Percentiles rank a stretch among this genome's conserved stretches.
Conservation (phyloP, 305 asterid species). For the Fraxinus greggii region DNA sequence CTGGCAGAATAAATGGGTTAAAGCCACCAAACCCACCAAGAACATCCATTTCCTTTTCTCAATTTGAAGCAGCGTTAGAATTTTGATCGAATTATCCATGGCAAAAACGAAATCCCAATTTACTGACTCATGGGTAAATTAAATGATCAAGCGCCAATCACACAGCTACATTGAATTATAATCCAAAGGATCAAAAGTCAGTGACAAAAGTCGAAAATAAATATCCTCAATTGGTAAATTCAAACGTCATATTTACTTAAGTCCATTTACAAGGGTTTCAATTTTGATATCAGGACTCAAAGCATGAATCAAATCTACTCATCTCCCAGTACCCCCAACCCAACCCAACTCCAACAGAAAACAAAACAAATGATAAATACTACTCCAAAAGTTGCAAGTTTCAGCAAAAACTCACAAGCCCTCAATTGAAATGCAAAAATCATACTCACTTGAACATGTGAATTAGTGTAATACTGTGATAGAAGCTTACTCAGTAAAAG, state of each 20-base stretch:
- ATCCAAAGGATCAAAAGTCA: slow-evolving; percentile 2
- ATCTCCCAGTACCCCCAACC: slow-evolving; percentile 1
- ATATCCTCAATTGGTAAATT: background rate
- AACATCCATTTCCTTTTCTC: slow-evolving; percentile 76
- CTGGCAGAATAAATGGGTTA: slow-evolving; percentile 73
- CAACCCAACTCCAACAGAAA: background rate
- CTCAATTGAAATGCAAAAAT: background rate
- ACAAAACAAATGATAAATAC: background rate
- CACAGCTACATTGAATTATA: slow-evolving; percentile 14
- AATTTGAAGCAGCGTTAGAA: slow-evolving; percentile 47
- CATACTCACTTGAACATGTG: background rate
- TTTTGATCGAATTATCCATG: slow-evolving; percentile 43
- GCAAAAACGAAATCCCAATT: background rate
- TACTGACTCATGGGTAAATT: slow-evolving; percentile 13
- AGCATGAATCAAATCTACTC: slow-evolving; percentile 8
- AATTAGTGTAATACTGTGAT: background rate
- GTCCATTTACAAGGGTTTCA: slow-evolving; percentile 1
- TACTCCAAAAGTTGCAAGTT: slow-evolving; percentile 13
- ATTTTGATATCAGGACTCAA: slow-evolving; percentile 1
- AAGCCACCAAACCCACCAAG: slow-evolving; percentile 66
- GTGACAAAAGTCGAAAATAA: background rate
- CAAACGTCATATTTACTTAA: background rate
- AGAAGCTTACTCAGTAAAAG: slow-evolving; percentile 30
- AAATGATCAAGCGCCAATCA: slow-evolving; percentile 5
- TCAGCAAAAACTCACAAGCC: slow-evolving; percentile 11